Evolutionary conservation across 371 early-diverging fungal species (phyloP).

Genomic region (Sporodiniella umbellata): DNA sequence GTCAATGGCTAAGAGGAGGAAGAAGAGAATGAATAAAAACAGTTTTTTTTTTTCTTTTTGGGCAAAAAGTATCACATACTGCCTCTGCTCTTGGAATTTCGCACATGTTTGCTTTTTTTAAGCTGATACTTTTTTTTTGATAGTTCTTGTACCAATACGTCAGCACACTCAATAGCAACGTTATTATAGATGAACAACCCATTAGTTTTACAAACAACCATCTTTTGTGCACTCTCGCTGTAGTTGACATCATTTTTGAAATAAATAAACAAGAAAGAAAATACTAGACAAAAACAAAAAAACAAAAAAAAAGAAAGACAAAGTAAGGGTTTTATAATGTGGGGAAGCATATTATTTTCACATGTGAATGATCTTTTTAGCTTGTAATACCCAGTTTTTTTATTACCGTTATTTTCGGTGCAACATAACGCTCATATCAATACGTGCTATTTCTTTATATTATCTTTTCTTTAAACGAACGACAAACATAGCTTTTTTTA

Average conservation of each 20-base stretch:
- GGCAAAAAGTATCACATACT: no score
- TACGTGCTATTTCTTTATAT: no score
- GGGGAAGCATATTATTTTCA: not conserved
- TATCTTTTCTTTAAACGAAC: no score
- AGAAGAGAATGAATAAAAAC: no score
- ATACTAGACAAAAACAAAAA: not conserved
- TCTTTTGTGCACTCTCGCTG: not conserved
- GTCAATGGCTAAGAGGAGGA: not conserved
- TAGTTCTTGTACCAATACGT: not conserved
- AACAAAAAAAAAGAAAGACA: not conserved
- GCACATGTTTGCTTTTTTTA: not conserved
- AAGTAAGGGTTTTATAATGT: not conserved
- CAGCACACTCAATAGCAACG: not conserved
- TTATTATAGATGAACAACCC: not conserved
- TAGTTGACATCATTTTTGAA: not conserved
- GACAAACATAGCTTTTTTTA: no score
- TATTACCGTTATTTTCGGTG: no score
- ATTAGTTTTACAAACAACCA: not conserved
- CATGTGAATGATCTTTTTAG: not conserved
- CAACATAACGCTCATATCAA: no score
- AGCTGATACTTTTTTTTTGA: not conserved
- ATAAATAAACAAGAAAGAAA: no score
- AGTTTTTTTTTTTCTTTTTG: no score
- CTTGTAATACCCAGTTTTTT: no score
- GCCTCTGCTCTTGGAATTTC: no score